Base-by-base conservation (phyloP, 1,284 basidiomycete species). In the Boletellus deceptivus region DNA sequence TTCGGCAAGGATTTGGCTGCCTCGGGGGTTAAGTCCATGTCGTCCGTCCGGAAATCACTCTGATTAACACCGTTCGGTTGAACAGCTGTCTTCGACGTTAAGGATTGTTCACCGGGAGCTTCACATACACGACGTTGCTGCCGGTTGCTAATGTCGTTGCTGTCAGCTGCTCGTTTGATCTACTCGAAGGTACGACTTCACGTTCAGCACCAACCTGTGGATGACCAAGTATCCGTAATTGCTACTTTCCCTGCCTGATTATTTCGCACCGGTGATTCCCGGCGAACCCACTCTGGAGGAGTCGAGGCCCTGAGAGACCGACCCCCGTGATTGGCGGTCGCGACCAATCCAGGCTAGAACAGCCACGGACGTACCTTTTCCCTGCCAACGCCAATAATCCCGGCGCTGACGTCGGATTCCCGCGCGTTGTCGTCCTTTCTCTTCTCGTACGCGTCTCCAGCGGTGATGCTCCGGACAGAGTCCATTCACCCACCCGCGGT, bases 81-180 rank as follows among this genome's bases (percentile, higher is more conserved):
- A 14, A 16, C 14, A 93, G 95, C 93, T 37, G 87, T 92, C 3
- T 70, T 98, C 84, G 36, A 85, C 78, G 78, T 93, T 29, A 82
- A 88, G 7, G 82, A 89, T 54, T 98, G 94, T 70, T 74, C 98
- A 18, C 75, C 0, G 79, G 95, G 29, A 84, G 93, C 5, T 75
- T 98, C 44, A 91, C 96, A 49, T 97, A 91, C 71, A 95, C 91
- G 1, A 96, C 93, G 0, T 82, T 90, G 0, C 76, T 91, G 56
- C 83, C 86, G 50, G 80, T 84, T 56, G 77, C 86, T 16, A 92
- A 83, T 61, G 78, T 94, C 37, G 72, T 92, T 41, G 84, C 89
- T 0, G 79, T 86, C 18, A 78, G 85, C 46, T 86, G 85, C 55
- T 85, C 89, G 0, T 89, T 95, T 67, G 89, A 92, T 60, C 69